Base-by-base conservation (phyloP, 495 filamentous ascomycete species). In the Penicillium arizonense region DNA sequence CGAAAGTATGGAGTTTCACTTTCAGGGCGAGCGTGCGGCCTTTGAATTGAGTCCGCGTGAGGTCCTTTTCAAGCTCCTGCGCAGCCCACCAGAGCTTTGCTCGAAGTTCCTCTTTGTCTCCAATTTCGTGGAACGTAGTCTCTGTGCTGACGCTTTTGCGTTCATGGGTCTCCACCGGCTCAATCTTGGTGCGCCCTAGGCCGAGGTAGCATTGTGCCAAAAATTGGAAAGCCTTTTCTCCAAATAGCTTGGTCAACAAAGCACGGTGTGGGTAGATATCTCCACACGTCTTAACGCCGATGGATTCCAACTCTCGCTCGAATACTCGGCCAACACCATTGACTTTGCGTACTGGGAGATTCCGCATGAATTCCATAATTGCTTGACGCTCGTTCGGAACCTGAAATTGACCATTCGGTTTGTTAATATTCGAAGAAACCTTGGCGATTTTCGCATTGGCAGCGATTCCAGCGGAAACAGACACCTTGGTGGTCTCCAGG, bases 131-230 rank as follows among this genome's bases (percentile, higher is more conserved):
- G 53, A 98, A 98, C 0, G 94, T 98, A 42, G 83, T 85, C 70
- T 99, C 94, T 0, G 93, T 97, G 28, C 94, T 92, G 4, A 99
- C 87, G 56, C 89, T 95, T 65, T 97, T 96, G 10, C 93, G 82
- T 59, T 96, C 91, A 55, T 94, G 89, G 41, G 89, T 90, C 53
- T 95, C 92, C 1, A 87, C 87, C 0, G 94, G 95, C 42, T 91
- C 86, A 6, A 99, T 79, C 13, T 82, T 84, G 0, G 95, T 97
- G n/a, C 92, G 74, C 7, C 94, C 94, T 0, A 97, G 73, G 8
- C 95, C 94, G 0, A 97, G 82, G 60, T 96, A 87, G 57, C 87
- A 90, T 44, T 84, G 80, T 41, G 95, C 80, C 5, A 99, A 75
- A 53, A 97, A 97, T 36, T 88, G 82, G 55, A 88, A 92, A 0